Evolutionary conservation across 2,329 filamentous ascomycete species (phyloP).

Genomic region (Colletotrichum sp.): DNA sequence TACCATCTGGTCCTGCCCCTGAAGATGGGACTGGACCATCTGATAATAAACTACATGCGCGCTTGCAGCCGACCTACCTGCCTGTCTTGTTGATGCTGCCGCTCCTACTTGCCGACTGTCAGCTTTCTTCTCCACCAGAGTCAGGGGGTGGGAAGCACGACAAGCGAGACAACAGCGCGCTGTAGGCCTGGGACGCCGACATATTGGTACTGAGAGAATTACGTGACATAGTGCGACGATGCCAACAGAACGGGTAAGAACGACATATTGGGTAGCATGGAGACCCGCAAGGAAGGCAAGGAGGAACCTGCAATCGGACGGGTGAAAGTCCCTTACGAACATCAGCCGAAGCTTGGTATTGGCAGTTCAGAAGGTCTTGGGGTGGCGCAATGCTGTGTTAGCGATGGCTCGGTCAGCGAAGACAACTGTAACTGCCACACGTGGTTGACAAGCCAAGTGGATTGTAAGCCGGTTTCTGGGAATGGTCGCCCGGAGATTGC

Average conservation of each 20-base stretch:
- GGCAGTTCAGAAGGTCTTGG: neutral
- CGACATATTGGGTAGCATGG: neutral
- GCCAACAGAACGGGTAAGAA: neutral
- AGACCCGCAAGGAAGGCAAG: neutral
- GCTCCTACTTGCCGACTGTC: neutral
- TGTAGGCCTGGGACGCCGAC: neutral
- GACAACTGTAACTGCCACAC: neutral
- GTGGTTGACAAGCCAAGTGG: neutral
- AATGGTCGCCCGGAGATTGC: constrained; percentile 4
- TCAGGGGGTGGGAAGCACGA: neutral
- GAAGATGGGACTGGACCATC: neutral
- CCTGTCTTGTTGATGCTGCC: neutral
- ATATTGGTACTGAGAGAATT: neutral
- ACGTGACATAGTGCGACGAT: neutral
- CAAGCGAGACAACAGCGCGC: neutral
- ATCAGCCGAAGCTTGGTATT: neutral
- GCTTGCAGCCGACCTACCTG: neutral
- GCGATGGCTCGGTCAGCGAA: constrained; percentile 6
- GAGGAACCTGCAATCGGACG: neutral
- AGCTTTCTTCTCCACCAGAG: neutral
- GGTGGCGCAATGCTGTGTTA: constrained; percentile 4
- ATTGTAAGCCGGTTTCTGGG: neutral
- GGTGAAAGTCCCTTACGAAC: neutral
- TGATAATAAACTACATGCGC: neutral
- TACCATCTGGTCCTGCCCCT: neutral